These are phyloP conservation scores for Sugiyamaella floridensis DNA, from an alignment of 805 yeast species.

Conservation along the genomic window DNA sequence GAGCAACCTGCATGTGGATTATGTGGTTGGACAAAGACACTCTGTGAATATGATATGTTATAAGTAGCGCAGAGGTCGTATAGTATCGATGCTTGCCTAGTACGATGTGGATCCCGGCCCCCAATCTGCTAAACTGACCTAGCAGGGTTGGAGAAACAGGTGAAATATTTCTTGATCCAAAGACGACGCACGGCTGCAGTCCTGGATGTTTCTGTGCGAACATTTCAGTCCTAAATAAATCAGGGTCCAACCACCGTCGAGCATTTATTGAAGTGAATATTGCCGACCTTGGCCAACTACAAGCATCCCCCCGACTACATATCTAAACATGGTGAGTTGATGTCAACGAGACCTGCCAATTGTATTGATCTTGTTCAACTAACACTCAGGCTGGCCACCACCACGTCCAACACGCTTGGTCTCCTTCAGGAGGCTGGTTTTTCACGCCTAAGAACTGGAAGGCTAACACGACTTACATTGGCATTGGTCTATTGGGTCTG, in stretches of 20 bases:
- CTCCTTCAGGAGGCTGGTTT: conserved; percentile 54
- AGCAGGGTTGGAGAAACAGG: neutral
- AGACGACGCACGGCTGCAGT: neutral
- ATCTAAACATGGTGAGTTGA: neutral
- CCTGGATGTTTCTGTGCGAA: neutral
- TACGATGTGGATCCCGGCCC: neutral
- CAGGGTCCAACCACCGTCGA: neutral
- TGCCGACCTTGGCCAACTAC: neutral
- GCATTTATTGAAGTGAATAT: neutral
- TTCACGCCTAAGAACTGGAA: conserved; percentile 47
- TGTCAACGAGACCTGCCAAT: neutral
- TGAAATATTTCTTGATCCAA: neutral
- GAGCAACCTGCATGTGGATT: neutral
- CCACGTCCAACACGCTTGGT: conserved; percentile 24
- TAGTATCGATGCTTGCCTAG: neutral
- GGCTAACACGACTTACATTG: conserved; percentile 37
- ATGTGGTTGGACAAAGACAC: neutral
- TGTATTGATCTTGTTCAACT: neutral
- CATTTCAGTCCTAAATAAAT: neutral
- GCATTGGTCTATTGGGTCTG: conserved; percentile 35
- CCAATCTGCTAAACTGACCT: neutral
- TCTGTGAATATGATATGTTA: neutral
- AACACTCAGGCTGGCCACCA: conserved; percentile 3
- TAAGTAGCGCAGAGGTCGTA: neutral
- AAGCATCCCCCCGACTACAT: neutral